These are phyloP conservation scores for Zangia roseola DNA, from an alignment of 768 basidiomycete species.

Conservation along the genomic window DNA sequence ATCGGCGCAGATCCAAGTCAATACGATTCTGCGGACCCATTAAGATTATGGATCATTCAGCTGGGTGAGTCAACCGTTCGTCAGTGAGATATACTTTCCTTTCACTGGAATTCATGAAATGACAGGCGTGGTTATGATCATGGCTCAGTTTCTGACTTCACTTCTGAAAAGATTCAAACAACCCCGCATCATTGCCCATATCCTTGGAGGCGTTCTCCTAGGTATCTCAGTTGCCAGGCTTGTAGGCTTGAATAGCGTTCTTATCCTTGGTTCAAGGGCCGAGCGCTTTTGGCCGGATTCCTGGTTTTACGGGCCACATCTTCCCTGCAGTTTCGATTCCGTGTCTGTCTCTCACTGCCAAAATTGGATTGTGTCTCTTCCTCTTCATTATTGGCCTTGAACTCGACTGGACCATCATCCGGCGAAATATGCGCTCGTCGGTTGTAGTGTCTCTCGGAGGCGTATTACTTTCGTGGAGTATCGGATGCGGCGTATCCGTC, in stretches of 20 bases:
- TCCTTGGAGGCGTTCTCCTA: constrained; percentile 85
- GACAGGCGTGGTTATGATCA: constrained; percentile 76
- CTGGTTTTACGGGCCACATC: constrained; percentile 81
- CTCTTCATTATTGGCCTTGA: constrained; percentile 92
- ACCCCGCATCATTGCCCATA: constrained; percentile 81
- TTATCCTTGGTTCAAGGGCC: constrained; percentile 26
- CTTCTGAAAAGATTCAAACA: constrained; percentile 70
- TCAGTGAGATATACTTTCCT: neutral
- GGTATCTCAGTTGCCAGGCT: constrained; percentile 37
- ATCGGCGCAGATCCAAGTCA: constrained; percentile 69
- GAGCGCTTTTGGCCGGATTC: constrained; percentile 75
- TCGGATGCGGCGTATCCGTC: constrained; percentile 72
- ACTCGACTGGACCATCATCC: constrained; percentile 78
- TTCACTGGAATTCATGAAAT: too few species aligned
- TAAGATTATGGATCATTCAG: constrained; percentile 77
- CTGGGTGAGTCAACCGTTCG: constrained; percentile 47
- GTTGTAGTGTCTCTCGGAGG: constrained; percentile 73
- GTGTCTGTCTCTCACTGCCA: constrained; percentile 83
- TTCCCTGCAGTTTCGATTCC: constrained; percentile 72
- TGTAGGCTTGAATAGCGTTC: neutral
- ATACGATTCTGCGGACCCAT: constrained; percentile 64
- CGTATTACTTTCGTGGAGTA: constrained; percentile 81
- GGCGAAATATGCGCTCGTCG: constrained; percentile 68
- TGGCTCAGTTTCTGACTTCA: constrained; percentile 71
- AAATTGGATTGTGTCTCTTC: constrained; percentile 84